Evolutionary conservation across 495 filamentous ascomycete species (phyloP).

Genomic region (Aspergillus sclerotiicarbonarius): DNA sequence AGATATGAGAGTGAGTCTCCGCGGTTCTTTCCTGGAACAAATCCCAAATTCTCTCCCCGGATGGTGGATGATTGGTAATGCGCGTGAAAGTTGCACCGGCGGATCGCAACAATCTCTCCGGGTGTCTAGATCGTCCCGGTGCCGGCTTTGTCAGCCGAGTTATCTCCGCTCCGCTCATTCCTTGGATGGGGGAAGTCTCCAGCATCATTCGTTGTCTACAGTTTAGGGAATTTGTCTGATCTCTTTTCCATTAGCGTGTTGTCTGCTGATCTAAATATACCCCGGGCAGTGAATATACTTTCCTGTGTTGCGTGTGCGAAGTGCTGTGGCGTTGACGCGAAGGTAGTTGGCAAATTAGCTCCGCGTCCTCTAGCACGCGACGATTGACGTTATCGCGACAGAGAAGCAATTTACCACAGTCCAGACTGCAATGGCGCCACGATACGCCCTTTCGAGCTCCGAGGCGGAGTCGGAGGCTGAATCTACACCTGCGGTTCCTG

Average conservation of each 20-base stretch:
- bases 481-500: slow-evolving; percentile 22
- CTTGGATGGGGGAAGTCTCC: no score
- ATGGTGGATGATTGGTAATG: background rate
- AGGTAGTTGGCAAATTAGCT: background rate
- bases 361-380: background rate
- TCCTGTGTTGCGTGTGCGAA: no score
- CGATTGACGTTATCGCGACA: background rate
- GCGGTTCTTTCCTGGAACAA: background rate
- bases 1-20: background rate
- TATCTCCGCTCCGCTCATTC: background rate
- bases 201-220: no score
- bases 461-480: slow-evolving; percentile 38
- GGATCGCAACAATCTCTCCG: no score
- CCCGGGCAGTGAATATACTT: no score
- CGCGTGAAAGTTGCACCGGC: no score
- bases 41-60: background rate
- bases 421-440: slow-evolving; percentile 30
- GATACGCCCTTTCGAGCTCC: slow-evolving; percentile 31
- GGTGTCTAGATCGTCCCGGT: no score
- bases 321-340: no score
- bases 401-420: background rate
- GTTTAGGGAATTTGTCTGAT: no score
- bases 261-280: no score
- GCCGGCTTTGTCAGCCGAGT: slow-evolving; percentile 17
- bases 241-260: no score